Evolutionary conservation across 2,329 filamentous ascomycete genomes (phyloP).

Genomic region (Apiospora koreana): DNA sequence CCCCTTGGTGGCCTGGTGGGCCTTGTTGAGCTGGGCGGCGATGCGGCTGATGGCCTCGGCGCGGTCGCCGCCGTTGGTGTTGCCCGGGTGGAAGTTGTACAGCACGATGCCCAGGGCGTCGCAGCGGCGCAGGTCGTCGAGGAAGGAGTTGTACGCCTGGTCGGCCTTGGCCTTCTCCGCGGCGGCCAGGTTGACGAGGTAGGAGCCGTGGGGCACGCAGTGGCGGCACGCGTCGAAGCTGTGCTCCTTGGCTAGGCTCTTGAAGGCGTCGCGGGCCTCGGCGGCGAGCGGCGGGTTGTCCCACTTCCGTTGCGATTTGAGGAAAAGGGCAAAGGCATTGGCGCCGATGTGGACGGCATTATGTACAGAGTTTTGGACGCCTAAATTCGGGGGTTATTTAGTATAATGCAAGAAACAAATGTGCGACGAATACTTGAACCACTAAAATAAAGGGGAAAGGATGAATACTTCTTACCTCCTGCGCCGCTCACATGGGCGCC

Average conservation of each 20-base stretch:
- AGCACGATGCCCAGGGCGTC: conserved; percentile 81
- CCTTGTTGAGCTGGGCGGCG: conserved; percentile 77
- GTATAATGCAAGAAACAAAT: not conserved
- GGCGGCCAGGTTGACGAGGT: conserved; percentile 94
- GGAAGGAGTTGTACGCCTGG: conserved; percentile 82
- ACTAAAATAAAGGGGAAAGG: not conserved
- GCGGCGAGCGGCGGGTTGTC: conserved; percentile 73
- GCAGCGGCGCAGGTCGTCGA: conserved; percentile 86
- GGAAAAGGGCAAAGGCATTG: conserved; percentile 91
- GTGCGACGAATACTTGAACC: not conserved
- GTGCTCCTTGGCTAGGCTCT: conserved; percentile 65
- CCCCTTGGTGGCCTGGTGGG: conserved; percentile 70
- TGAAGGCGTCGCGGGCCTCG: conserved; percentile 70
- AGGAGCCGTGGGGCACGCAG: conserved; percentile 90
- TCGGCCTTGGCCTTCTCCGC: conserved; percentile 75
- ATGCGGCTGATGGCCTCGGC: conserved; percentile 75
- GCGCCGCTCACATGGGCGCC: conserved; percentile 91
- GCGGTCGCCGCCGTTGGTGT: conserved; percentile 67
- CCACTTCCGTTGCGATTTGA: conserved; percentile 98
- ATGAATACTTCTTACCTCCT: conserved; percentile 60
- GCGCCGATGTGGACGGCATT: conserved; percentile 82
- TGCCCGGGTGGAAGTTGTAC: conserved; percentile 99
- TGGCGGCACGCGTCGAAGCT: conserved; percentile 71
- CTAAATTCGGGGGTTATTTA: conserved; percentile 41
- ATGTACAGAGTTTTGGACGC: conserved; percentile 83